Percentiles rank a stretch among this genome's conserved stretches.
These are phyloP conservation scores for Kazachstania bromeliacearum DNA, from an alignment of 805 yeast species.

Conservation along the genomic window DNA sequence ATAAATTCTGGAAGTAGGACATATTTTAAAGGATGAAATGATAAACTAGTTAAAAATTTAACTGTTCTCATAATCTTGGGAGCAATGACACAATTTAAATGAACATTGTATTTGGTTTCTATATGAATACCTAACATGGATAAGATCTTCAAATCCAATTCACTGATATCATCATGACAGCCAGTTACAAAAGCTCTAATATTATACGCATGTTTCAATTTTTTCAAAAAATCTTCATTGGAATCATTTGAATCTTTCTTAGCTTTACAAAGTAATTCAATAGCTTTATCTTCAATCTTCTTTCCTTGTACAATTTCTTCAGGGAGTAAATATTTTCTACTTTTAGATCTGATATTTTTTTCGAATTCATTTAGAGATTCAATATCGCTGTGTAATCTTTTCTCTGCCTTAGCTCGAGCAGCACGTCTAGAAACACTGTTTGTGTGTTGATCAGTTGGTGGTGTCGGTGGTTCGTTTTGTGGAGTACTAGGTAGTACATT, in stretches of 20 bases:
- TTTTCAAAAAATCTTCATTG: constrained; percentile 14
- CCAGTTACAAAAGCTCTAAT: constrained; percentile 55
- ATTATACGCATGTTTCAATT: constrained; percentile 20
- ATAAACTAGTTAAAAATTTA: constrained; percentile 66
- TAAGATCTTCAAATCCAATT: constrained; percentile 37
- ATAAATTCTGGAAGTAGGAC: constrained; percentile 50
- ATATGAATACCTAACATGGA: constrained; percentile 50
- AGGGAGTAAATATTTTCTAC: constrained; percentile 29
- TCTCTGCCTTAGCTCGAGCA: constrained; percentile 62
- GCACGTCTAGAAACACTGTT: constrained; percentile 27
- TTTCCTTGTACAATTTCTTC: constrained; percentile 31
- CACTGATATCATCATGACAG: constrained; percentile 41
- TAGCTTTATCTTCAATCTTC: constrained; percentile 20
- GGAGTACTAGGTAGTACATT: not conserved
- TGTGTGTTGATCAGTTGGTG: not conserved
- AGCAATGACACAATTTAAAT: constrained; percentile 52
- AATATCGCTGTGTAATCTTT: constrained; percentile 58
- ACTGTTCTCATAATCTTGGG: constrained; percentile 81
- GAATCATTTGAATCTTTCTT: constrained; percentile 6
- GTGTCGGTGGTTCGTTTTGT: too few relatives aligned
- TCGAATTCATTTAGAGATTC: constrained; percentile 57
- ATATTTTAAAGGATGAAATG: constrained; percentile 40
- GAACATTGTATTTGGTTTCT: constrained; percentile 5
- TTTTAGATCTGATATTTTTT: constrained; percentile 34
- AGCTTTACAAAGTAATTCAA: constrained; percentile 7